These are phyloP conservation scores for Podospora fimiseda DNA, from an alignment of 495 filamentous ascomycete genomes.

Conservation along the genomic window DNA sequence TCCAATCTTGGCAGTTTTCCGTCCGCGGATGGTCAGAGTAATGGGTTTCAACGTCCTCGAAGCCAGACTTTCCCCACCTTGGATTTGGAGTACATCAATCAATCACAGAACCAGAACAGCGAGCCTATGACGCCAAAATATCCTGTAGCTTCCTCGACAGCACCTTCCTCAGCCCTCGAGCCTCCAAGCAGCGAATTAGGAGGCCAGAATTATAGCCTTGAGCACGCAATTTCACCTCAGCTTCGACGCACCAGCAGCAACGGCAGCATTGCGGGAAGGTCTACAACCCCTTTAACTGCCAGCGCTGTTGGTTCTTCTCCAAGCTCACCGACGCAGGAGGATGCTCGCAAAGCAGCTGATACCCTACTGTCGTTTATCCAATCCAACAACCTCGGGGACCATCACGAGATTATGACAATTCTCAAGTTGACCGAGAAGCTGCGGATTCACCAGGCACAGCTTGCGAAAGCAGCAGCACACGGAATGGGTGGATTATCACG, in stretches of 20 bases:
- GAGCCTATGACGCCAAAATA: constrained; percentile 64
- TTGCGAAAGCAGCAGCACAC: constrained; percentile 42
- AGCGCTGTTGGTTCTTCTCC: constrained; percentile 42
- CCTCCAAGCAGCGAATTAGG: constrained; percentile 59
- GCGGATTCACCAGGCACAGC: constrained; percentile 56
- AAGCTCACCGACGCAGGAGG: constrained; percentile 78
- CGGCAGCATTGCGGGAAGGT: constrained; percentile 41
- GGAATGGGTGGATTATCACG: constrained; percentile 60
- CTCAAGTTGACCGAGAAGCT: constrained; percentile 83
- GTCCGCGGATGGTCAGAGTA: constrained; percentile 31
- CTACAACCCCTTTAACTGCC: constrained; percentile 34
- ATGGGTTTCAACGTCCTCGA: constrained; percentile 66
- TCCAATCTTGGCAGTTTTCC: constrained; percentile 63
- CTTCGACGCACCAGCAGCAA: constrained; percentile 51
- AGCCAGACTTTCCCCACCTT: constrained; percentile 86
- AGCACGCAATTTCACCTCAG: constrained; percentile 46
- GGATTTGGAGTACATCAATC: constrained; percentile 66
- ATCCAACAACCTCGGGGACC: constrained; percentile 61
- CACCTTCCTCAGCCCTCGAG: constrained; percentile 59
- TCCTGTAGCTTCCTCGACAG: constrained; percentile 48
- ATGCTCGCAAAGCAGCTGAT: constrained; percentile 79
- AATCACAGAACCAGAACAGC: constrained; percentile 50
- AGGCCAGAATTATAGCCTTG: constrained; percentile 43
- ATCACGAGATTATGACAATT: constrained; percentile 77
- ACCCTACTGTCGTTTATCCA: constrained; percentile 80